Conservation (phyloP, 306 rosid species). For the Corylus avellana region DNA sequence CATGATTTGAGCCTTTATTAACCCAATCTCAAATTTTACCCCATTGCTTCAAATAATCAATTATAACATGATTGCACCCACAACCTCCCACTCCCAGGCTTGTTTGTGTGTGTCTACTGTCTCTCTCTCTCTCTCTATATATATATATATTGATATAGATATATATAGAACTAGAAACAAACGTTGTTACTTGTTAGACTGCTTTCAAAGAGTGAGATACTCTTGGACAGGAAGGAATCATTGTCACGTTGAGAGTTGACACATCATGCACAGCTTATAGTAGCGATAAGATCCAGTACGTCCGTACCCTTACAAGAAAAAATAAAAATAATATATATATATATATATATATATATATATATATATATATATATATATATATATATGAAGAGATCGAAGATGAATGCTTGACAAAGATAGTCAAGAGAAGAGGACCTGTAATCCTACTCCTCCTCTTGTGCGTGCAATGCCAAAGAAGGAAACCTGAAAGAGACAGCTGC, state of each 20-base stretch:
- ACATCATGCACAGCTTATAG: not conserved
- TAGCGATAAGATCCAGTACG: no score
- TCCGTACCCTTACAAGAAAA: not conserved
- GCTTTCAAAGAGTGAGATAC: not conserved
- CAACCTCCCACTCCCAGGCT: no score
- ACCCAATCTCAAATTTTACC: no score
- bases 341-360: slow-evolving; percentile 11
- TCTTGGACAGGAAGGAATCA: not conserved
- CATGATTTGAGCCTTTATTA: no score
- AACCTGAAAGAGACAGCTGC: slow-evolving; percentile 61
- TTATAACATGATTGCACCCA: no score
- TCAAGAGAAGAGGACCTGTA: slow-evolving; percentile 68
- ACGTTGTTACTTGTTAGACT: not conserved
- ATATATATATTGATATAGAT: no score
- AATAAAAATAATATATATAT: not conserved
- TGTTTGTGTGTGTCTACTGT: no score
- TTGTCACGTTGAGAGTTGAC: not conserved
- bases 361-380: slow-evolving; percentile 11
- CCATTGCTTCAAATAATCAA: no score
- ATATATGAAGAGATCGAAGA: slow-evolving; percentile 29
- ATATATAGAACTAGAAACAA: not conserved
- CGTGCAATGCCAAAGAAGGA: slow-evolving; percentile 75
- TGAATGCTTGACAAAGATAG: slow-evolving; percentile 38
- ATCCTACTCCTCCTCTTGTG: slow-evolving; percentile 66
- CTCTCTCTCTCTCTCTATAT: no score